Evolutionary conservation across 768 basidiomycete genomes (phyloP).

Genomic region (Mycena galopus): DNA sequence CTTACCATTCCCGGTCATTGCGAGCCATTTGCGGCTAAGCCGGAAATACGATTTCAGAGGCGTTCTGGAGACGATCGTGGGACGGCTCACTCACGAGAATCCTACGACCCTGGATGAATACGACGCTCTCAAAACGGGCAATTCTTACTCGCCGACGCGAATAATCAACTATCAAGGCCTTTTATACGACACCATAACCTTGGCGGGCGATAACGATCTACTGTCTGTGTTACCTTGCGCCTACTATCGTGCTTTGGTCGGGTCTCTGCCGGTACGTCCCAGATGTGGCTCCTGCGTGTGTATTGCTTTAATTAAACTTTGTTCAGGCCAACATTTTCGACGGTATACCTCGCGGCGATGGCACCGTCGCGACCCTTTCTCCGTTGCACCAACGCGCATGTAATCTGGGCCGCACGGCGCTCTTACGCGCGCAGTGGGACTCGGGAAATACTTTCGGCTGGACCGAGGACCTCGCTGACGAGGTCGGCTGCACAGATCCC

Average conservation of each 20-base stretch:
- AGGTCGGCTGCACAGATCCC: background rate
- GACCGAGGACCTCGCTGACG: background rate
- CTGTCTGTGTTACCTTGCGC: constrained; percentile 26
- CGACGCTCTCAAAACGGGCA: constrained; percentile 18
- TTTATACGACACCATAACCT: constrained; percentile 20
- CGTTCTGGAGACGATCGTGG: constrained; percentile 5
- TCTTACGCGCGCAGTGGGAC: constrained; percentile 31
- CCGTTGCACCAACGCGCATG: constrained; percentile 24
- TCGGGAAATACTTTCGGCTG: constrained; percentile 15
- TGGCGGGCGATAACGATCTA: constrained; percentile 29
- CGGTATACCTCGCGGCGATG: constrained; percentile 22
- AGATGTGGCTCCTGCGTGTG: too few species aligned
- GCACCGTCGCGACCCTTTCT: constrained; percentile 22
- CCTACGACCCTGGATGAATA: constrained; percentile 23
- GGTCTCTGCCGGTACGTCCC: background rate
- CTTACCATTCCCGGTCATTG: constrained; percentile 13
- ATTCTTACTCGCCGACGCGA: constrained; percentile 12
- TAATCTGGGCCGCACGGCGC: constrained; percentile 8
- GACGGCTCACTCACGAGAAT: constrained; percentile 28
- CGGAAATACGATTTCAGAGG: constrained; percentile 27
- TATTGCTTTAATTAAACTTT: background rate
- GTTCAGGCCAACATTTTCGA: constrained; percentile 20
- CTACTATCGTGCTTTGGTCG: constrained; percentile 12
- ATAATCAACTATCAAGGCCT: constrained; percentile 19
- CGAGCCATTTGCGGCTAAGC: constrained; percentile 5